These are phyloP conservation scores for Fusarium pseudonygamai DNA, from an alignment of 2,329 filamentous ascomycete species.

Conservation along the genomic window DNA sequence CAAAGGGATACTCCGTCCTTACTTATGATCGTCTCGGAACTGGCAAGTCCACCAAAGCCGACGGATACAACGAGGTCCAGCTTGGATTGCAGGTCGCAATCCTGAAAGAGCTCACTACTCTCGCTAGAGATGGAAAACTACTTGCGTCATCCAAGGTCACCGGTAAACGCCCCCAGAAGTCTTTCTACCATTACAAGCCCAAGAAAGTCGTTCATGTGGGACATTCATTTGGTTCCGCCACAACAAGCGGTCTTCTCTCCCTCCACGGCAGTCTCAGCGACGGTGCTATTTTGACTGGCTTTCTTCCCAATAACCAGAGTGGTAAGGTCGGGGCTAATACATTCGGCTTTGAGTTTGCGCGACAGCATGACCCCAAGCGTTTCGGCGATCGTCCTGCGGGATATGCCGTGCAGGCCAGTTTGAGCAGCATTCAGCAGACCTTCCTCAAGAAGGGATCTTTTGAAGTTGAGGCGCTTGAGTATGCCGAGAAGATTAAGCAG, in stretches of 20 bases:
- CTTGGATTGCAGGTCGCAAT: neutral
- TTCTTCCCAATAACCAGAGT: neutral
- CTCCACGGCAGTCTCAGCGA: neutral
- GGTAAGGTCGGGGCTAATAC: neutral
- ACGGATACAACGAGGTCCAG: neutral
- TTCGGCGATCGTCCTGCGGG: neutral
- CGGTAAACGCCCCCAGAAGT: accelerated
- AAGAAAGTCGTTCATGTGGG: neutral
- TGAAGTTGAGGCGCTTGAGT: neutral
- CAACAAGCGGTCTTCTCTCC: neutral
- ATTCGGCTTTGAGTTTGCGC: neutral
- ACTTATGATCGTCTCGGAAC: neutral
- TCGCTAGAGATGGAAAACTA: neutral
- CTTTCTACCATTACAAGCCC: neutral
- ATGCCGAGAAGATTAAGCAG: neutral
- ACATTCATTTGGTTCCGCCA: neutral
- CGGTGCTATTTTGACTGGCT: neutral
- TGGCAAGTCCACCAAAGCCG: neutral
- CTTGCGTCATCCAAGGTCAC: accelerated
- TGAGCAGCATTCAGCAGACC: neutral
- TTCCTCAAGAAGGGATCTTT: neutral
- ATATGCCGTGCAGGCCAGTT: accelerated
- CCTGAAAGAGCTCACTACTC: neutral
- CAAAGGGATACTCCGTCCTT: neutral
- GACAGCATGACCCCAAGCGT: neutral